Evolutionary conservation across 805 yeast genomes (phyloP), one percentile per base, ranked within the genome.

Genomic region (Komagataella phaffii): DNA sequence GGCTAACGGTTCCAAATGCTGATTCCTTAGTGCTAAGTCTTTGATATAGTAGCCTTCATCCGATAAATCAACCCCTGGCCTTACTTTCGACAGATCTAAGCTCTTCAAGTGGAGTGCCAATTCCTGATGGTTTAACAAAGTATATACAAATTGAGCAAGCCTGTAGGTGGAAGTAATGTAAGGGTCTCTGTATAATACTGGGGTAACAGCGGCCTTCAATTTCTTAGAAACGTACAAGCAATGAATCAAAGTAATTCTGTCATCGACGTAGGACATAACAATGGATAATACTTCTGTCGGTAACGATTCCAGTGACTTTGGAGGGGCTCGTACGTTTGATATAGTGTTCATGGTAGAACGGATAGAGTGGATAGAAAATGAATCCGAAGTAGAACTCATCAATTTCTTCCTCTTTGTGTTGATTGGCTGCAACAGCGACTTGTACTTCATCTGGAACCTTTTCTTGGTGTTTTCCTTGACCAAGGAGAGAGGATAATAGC

Each of bases 111-210:
- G 71, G 21, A 61, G 58, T 0, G 90, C 89, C 50, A 84, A 72
- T 2, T 68, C 67, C 7, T 77, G 72, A 55, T 76, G 75, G 51
- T 75, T 69, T 47, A 85, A 70, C n/a, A 88, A 64, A 4, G 81
- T 74, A 1, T 89, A 74, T 4, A 88, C 79, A 58, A 88, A 81
- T 64, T 88, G 96, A 0, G 88, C 93, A 47, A 86, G 76, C 46
- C 96, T 69, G 61, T 85, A 88, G 6, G 90, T 82, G 2, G 95
- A 81, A 0, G 79, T 75, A 56, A 88, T 75, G 12, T 58, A 54
- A 3, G 90, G 80, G 6, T 64, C 54, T 12, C 68, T 59, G 62
- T 86, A 88, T 8, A 88, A 64, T 21, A 73, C 69, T 4, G 74
- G 74, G 56, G 79, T 77, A 2, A 83, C 74, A 6, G 79, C 66